A percentile compares a stretch with the other conserved stretches of the same genome.
Conservation (phyloP, 352 stramenopile species). For the Phytophthora syringae region DNA sequence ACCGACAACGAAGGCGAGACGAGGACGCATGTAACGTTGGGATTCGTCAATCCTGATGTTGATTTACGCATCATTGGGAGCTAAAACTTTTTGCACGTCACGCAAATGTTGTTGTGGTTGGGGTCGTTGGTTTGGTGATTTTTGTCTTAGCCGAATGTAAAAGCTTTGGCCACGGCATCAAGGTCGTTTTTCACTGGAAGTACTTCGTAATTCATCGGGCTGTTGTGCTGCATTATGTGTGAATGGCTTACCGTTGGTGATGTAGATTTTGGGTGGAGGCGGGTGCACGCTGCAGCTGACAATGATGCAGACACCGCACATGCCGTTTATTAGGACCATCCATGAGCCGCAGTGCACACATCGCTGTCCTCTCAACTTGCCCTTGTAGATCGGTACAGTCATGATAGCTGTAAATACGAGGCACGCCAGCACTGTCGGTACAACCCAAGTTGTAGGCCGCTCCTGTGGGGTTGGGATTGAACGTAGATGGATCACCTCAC, state of each 20-base stretch:
- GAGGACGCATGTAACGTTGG: conserved; percentile 33
- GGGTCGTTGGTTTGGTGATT: conserved; percentile 9
- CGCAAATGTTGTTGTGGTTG: conserved; percentile 13
- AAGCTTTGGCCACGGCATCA: conserved; percentile 17
- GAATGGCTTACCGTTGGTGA: conserved; percentile 48
- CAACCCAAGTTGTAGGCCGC: conserved; percentile 43
- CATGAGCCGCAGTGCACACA: conserved; percentile 78
- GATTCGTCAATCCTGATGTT: conserved; percentile 3
- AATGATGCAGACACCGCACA: conserved; percentile 63
- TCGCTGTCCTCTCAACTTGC: conserved; percentile 46
- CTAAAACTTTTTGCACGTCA: conserved; percentile 5
- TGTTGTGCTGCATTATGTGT: conserved; percentile 9
- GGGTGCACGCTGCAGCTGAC: conserved; percentile 60
- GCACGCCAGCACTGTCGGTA: conserved; percentile 29
- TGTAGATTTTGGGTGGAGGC: conserved; percentile 63
- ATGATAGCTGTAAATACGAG: conserved; percentile 26
- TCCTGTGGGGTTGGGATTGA: conserved; percentile 46
- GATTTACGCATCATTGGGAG: background rate
- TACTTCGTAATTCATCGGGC: background rate
- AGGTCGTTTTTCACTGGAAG: background rate
- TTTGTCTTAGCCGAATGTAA: conserved; percentile 31
- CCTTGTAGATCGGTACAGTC: conserved; percentile 63
- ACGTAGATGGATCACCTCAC: conserved; percentile 64
- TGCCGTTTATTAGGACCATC: conserved; percentile 55
- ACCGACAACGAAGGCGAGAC: conserved; percentile 64